A percentile compares a stretch with the other conserved stretches of the same genome.
Evolutionary conservation across 163 green algal species (phyloP).

Genomic region (Scenedesmus sp.): DNA sequence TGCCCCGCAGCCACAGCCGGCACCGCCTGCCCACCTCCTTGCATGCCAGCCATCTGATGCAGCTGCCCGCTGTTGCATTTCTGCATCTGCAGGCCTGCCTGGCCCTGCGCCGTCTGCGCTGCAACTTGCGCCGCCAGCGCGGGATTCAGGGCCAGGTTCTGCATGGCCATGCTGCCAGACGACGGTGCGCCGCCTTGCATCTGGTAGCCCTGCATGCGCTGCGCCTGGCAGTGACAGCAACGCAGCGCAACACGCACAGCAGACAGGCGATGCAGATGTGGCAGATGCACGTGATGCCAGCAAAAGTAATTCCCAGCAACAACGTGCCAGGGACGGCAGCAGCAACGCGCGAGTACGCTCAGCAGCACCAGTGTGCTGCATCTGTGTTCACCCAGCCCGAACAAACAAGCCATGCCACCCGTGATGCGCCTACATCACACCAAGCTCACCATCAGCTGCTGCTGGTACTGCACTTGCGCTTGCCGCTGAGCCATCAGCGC

Average conservation of each 20-base stretch:
- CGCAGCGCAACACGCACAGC: not conserved
- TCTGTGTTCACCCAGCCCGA: too few species aligned
- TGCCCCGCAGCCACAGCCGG: not conserved
- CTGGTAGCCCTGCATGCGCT: conserved; percentile 46
- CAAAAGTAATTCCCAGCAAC: too few species aligned
- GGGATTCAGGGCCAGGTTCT: conserved; percentile 26
- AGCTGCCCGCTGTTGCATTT: conserved; percentile 46
- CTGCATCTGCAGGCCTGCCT: not conserved
- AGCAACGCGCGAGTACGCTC: too few species aligned
- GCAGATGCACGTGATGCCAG: not conserved
- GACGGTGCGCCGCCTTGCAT: not conserved
- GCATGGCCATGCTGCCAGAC: not conserved
- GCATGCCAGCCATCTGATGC: conserved; percentile 17
- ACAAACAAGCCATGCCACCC: too few species aligned
- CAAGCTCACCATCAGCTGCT: conserved; percentile 36
- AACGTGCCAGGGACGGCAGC: too few species aligned
- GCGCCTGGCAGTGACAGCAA: conserved; percentile 7
- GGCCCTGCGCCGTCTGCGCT: conserved; percentile 28
- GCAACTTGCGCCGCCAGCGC: conserved; percentile 8
- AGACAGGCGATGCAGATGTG: not conserved
- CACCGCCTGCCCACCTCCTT: not conserved
- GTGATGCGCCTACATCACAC: too few species aligned
- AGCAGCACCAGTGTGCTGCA: too few species aligned
- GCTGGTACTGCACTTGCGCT: conserved; percentile 32
- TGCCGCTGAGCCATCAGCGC: not conserved